Percentiles rank a stretch among this genome's conserved stretches.
Conservation (phyloP, 164 flowering plant genomes). For the Platanus orientalis region DNA sequence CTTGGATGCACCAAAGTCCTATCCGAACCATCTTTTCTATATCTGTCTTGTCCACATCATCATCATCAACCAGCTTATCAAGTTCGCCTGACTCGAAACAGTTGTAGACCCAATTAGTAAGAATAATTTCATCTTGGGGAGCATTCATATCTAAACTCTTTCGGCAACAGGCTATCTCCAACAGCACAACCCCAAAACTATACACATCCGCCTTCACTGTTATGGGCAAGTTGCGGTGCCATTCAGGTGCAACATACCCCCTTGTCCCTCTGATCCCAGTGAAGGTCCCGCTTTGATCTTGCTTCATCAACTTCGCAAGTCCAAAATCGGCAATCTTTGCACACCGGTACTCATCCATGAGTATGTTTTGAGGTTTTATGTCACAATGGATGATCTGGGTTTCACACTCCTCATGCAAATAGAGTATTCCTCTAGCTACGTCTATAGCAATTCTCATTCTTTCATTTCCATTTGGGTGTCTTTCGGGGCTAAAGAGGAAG, state of each 20-base stretch:
- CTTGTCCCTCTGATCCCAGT: slow-evolving; percentile 32
- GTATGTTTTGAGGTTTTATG: slow-evolving; percentile 27
- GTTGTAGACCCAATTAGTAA: slow-evolving; percentile 24
- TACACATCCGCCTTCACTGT: slow-evolving; percentile 34
- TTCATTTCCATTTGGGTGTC: no score
- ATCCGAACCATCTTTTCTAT: slow-evolving; percentile 29
- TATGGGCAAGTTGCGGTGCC: slow-evolving; percentile 26
- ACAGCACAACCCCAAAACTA: slow-evolving; percentile 32
- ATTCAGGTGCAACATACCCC: slow-evolving; percentile 44
- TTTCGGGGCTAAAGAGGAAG: no score
- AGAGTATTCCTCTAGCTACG: no score
- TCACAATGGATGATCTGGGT: slow-evolving; percentile 30
- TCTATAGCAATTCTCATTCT: no score
- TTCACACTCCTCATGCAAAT: slow-evolving; percentile 28
- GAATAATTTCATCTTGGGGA: slow-evolving; percentile 20
- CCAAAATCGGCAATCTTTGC: slow-evolving; percentile 25
- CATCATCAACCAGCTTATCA: slow-evolving; percentile 10
- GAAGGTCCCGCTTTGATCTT: slow-evolving; percentile 16
- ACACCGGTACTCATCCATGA: slow-evolving; percentile 12
- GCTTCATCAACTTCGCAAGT: slow-evolving; percentile 21
- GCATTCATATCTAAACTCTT: slow-evolving; percentile 3
- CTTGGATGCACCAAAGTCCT: slow-evolving; percentile 36
- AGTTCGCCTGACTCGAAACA: slow-evolving; percentile 24
- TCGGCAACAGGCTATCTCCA: slow-evolving; percentile 26
- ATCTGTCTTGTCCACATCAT: slow-evolving; percentile 10